A percentile compares a stretch with the other conserved stretches of the same genome.
Conservation (phyloP, 371 early-diverging fungal genomes). For the Rhizopus microsporus region DNA sequence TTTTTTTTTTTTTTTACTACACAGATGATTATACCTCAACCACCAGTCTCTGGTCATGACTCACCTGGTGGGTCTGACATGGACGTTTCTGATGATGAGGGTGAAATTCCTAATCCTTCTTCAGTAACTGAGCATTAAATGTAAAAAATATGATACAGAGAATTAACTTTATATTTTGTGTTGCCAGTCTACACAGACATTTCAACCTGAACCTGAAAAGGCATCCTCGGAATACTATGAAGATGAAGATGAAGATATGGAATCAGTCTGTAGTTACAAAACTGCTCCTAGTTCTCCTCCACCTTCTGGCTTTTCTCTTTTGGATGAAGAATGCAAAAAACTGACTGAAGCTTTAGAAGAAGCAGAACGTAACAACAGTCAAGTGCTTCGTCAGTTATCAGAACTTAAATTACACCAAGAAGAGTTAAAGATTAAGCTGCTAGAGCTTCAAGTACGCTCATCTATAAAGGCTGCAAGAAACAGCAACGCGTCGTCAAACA, state of each 20-base stretch:
- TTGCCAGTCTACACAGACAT: background rate
- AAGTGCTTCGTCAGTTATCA: background rate
- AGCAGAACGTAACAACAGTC: background rate
- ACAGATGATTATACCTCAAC: background rate
- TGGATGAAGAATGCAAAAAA: background rate
- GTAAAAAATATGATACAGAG: no score
- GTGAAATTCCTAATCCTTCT: background rate
- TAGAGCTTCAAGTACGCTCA: background rate
- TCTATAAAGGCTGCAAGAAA: background rate
- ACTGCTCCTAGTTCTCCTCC: background rate
- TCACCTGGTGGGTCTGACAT: constrained; percentile 2
- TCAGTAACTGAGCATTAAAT: no score
- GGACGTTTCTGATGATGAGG: constrained; percentile 2
- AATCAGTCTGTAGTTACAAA: background rate
- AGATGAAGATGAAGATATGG: background rate
- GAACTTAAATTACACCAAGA: background rate
- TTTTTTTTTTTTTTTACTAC: background rate
- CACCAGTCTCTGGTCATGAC: background rate
- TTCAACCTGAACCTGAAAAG: background rate
- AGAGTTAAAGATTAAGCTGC: background rate
- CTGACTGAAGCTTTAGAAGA: background rate
- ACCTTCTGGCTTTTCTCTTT: background rate
- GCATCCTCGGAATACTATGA: background rate
- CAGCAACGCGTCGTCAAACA: no score
- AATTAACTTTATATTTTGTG: background rate